Percentiles rank a stretch among this genome's conserved stretches.
These are phyloP conservation scores for Gastrodia elata DNA, from an alignment of 106 monocot genomes.

Conservation along the genomic window DNA sequence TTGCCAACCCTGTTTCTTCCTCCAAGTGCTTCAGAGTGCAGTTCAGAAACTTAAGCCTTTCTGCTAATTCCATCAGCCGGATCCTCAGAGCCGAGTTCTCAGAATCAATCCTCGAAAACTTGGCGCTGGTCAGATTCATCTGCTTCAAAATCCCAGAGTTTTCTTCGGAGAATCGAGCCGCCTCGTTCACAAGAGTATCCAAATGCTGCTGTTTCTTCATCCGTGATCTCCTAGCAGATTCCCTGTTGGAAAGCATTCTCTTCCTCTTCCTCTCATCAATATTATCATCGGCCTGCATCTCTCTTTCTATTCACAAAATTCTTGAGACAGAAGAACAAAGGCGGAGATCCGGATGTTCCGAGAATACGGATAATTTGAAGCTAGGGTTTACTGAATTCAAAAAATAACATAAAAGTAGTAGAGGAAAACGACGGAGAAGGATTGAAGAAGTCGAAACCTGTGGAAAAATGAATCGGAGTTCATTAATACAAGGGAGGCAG, in stretches of 20 bases:
- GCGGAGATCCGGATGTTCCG: neutral
- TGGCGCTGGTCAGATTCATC: constrained; percentile 19
- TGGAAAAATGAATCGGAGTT: constrained; percentile 6
- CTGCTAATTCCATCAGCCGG: constrained; percentile 43
- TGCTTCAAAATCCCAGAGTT: constrained; percentile 37
- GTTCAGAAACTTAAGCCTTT: constrained; percentile 39
- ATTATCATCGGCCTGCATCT: constrained; percentile 25
- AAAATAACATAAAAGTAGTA: constrained; percentile 23
- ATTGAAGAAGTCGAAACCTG: constrained; percentile 16
- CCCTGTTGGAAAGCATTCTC: constrained; percentile 81
- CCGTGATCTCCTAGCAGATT: constrained; percentile 71
- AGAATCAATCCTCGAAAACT: constrained; percentile 22
- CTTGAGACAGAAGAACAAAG: neutral
- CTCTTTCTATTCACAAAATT: neutral
- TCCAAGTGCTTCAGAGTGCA: constrained; percentile 38
- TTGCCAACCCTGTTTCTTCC: constrained; percentile 41
- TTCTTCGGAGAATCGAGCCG: constrained; percentile 33
- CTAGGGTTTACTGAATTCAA: constrained; percentile 10
- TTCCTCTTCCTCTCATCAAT: constrained; percentile 54
- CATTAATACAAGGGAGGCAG: neutral
- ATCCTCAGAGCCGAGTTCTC: constrained; percentile 48
- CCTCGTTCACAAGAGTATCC: constrained; percentile 38
- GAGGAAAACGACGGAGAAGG: constrained; percentile 20
- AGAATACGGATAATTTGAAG: neutral
- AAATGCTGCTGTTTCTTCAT: constrained; percentile 74